phyloP scores from a whole-genome alignment of 202 grass and related monocot species.

The Carex sylvatica region DNA sequence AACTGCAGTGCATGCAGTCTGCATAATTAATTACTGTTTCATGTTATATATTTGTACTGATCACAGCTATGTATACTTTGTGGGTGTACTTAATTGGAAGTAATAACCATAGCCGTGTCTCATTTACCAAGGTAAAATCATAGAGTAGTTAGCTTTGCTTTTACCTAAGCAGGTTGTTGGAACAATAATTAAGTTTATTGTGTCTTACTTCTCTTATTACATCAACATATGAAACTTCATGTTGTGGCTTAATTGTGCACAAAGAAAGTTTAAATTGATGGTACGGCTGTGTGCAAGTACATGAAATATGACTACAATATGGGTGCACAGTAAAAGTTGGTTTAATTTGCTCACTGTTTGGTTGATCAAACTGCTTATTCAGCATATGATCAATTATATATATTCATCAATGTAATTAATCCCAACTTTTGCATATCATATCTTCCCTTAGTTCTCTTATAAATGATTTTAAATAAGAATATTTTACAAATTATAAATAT shows the following conservation, averaged over 20 bases:
- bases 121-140: slow-evolving; percentile 32
- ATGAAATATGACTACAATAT: not conserved
- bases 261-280: slow-evolving; percentile 11
- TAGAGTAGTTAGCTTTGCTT: slow-evolving; percentile 5
- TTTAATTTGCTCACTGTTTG: slow-evolving; percentile 3
- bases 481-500: too few species aligned
- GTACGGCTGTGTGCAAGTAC: not conserved
- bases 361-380: not conserved
- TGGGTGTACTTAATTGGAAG: not conserved
- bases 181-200: slow-evolving; percentile 28
- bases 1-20: not conserved
- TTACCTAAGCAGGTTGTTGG: slow-evolving; percentile 26
- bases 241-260: slow-evolving; percentile 21
- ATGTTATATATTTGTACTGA: not conserved
- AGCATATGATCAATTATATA: not conserved
- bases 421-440: not conserved
- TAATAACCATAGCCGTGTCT: not conserved
- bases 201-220: slow-evolving; percentile 36
- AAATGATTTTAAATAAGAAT: too few species aligned
- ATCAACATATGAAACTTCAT: slow-evolving; percentile 28
- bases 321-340: not conserved
- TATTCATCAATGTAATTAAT: not conserved
- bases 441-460: too few species aligned
- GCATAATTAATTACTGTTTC: not conserved
- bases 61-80: not conserved